A percentile compares a stretch with the other conserved stretches of the same genome.
Conservation (phyloP, 1,284 basidiomycete species). For the Cryptococcus sp. region DNA sequence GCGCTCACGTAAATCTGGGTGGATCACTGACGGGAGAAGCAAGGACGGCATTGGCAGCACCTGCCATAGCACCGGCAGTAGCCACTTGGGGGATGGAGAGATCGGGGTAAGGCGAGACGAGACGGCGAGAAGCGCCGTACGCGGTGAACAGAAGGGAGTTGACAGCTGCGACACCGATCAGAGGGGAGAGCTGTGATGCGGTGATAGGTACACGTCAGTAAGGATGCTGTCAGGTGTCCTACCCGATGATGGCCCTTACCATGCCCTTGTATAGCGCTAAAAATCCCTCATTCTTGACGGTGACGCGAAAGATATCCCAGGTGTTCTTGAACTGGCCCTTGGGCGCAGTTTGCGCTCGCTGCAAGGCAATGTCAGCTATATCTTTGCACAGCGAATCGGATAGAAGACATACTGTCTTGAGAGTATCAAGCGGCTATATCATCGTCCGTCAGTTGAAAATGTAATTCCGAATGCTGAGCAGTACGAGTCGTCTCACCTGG, state of each 20-base stretch:
- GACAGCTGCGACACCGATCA: constrained; percentile 92
- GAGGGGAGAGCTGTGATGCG: constrained; percentile 64
- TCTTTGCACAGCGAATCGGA: not conserved
- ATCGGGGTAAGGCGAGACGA: constrained; percentile 83
- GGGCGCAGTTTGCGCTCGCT: constrained; percentile 54
- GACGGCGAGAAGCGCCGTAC: constrained; percentile 73
- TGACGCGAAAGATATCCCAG: constrained; percentile 79
- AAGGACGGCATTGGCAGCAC: constrained; percentile 79
- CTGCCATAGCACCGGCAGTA: constrained; percentile 83
- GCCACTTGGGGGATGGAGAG: constrained; percentile 76
- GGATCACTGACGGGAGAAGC: constrained; percentile 68
- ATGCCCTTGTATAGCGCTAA: constrained; percentile 87
- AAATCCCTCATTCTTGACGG: constrained; percentile 79
- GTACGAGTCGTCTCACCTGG: constrained; percentile 52
- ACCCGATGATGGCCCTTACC: constrained; percentile 4
- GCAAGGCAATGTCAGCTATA: not conserved
- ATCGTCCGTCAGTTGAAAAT: not conserved
- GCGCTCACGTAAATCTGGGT: not conserved
- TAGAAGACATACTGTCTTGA: constrained; percentile 58
- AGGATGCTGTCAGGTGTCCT: no score
- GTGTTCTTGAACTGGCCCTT: constrained; percentile 72
- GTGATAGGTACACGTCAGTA: no score
- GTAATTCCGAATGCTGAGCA: not conserved
- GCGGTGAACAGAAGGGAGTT: constrained; percentile 93
- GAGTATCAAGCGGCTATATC: constrained; percentile 62